Evolutionary conservation across 495 filamentous ascomycete genomes (phyloP).

Genomic region (Penicillium crystallinum): DNA sequence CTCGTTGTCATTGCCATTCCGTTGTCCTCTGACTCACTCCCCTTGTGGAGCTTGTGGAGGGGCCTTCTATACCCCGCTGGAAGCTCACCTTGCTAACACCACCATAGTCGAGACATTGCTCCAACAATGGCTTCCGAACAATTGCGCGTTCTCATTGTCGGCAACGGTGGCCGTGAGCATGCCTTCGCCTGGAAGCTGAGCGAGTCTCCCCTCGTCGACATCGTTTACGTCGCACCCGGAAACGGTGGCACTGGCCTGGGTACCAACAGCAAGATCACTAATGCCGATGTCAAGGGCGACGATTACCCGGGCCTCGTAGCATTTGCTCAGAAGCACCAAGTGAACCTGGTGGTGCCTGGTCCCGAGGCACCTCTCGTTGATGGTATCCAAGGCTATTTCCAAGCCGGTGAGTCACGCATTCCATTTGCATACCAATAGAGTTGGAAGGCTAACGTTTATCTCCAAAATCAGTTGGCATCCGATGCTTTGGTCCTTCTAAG

Average conservation of each 20-base stretch:
- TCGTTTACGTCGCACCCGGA: slow-evolving; percentile 54
- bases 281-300: slow-evolving; percentile 63
- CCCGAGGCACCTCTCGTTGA: slow-evolving; percentile 93
- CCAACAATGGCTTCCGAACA: slow-evolving; percentile 41
- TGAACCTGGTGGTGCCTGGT: slow-evolving; percentile 87
- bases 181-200: slow-evolving; percentile 91
- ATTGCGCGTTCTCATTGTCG: slow-evolving; percentile 72
- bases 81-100: slow-evolving; percentile 15
- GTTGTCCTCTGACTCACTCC: background rate
- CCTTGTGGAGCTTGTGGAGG: slow-evolving; percentile 19
- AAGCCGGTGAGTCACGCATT: slow-evolving; percentile 41
- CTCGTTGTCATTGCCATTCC: background rate
- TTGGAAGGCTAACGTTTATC: slow-evolving; percentile 7
- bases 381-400: slow-evolving; percentile 81
- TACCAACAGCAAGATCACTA: slow-evolving; percentile 62
- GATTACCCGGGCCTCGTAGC: slow-evolving; percentile 73
- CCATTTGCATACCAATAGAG: background rate
- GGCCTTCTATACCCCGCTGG: slow-evolving; percentile 27
- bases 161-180: slow-evolving; percentile 91
- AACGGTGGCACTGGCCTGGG: slow-evolving; percentile 80
- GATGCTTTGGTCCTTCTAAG: slow-evolving; percentile 82
- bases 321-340: slow-evolving; percentile 62
- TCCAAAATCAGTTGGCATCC: slow-evolving; percentile 56
- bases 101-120: slow-evolving; percentile 29
- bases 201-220: slow-evolving; percentile 60